Percentiles rank a stretch among this genome's conserved stretches.
Conservation (phyloP, 176 grass and related monocot species). For the Alopecurus myosuroides region DNA sequence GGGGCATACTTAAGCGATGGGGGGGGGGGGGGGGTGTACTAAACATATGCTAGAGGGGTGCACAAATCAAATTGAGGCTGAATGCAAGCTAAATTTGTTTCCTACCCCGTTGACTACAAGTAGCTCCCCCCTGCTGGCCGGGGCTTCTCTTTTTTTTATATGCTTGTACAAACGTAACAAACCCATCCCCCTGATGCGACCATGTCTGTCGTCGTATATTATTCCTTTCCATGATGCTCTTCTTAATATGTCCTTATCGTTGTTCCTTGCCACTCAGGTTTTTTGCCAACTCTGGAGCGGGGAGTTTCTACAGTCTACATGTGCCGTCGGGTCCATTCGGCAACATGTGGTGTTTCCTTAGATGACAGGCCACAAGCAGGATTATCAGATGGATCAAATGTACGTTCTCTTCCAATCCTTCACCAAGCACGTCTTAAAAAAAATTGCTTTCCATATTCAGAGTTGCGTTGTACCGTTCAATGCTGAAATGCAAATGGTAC, state of each 20-base stretch:
- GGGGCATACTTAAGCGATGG: too few species aligned
- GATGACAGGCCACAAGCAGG: constrained; percentile 14
- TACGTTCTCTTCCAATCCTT: constrained; percentile 9
- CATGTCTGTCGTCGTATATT: background rate
- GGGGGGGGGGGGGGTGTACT: too few species aligned
- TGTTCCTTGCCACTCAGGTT: constrained; percentile 12
- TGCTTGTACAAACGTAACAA: background rate
- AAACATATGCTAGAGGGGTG: too few species aligned
- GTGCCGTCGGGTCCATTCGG: background rate
- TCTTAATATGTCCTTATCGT: background rate
- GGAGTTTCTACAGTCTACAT: constrained; percentile 12
- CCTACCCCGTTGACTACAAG: too few species aligned
- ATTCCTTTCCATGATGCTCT: background rate
- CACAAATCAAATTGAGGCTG: too few species aligned
- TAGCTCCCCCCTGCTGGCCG: too few species aligned
- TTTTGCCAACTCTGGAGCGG: constrained; percentile 1
- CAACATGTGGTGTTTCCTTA: constrained; percentile 1
- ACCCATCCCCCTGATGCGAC: background rate
- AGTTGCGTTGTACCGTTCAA: background rate
- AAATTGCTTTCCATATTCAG: background rate
- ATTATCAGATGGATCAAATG: constrained; percentile 15
- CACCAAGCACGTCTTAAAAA: too few species aligned
- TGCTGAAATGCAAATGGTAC: background rate
- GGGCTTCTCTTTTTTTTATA: background rate
- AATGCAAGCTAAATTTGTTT: too few species aligned